Evolutionary conservation across 2,329 filamentous ascomycete genomes (phyloP), one percentile per base, ranked within the genome.

Genomic region (Aspergillus alliaceus): DNA sequence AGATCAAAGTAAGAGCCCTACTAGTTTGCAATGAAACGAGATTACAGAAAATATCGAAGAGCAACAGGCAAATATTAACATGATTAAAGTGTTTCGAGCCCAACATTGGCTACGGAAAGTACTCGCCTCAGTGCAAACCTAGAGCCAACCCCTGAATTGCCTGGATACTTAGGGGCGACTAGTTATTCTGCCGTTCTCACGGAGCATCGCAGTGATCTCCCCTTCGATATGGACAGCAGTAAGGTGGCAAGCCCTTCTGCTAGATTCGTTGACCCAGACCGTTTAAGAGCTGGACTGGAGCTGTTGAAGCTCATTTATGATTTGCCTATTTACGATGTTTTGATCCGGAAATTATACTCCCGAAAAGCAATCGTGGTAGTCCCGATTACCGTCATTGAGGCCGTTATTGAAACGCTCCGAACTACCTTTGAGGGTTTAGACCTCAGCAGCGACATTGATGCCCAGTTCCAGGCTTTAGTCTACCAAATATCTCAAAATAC

Each of bases 121-220:
- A 57, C 59, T 40, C 64, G 64, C 20, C 40, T 67, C 20, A 63
- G 64, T 44, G 54, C 61, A 25, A 61, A 63, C 4, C 37, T 63
- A 11, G 68, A 72, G 42, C 59, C 64, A 22, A 64, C 64, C 1
- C 64, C 66, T n/a, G 59, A 66, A 34, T 61, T 65, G 7, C 67
- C 71, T 46, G 72, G 72, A 1, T 74, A 73, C 51, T 57, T 74
- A 22, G 72, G 72, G 4, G 71, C 72, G 6, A 73, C 69, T 3
- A 74, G 71, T 32, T 74, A 68, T 44, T 69, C 71, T 4, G 72
- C 72, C 8, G 65, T 74, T 32, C 65, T 74, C 27, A 56, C 66
- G 8, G 72, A 74, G 56, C 69, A 74, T 59, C 65, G 66, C 18
- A 66, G 62, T 49, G 70, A 72, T n/a, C 67, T 72, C 27, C 65